Evolutionary conservation across 495 filamentous ascomycete species (phyloP), one percentile per base, ranked within the genome.

Genomic region (Xylaria intraflava): DNA sequence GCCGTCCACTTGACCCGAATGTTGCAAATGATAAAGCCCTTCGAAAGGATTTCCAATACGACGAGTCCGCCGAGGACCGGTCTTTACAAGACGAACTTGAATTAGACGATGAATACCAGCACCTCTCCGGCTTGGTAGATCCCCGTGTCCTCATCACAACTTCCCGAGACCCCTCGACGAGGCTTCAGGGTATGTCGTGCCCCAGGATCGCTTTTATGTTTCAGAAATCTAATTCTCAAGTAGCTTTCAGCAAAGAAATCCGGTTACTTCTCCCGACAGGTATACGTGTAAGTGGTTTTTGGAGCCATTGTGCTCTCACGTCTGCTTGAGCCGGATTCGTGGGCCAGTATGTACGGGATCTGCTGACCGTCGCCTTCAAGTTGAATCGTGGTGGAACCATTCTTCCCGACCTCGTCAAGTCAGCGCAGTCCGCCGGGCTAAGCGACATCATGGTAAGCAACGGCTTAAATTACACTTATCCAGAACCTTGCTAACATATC

Each of bases 21-120:
- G 90, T 97, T 56, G 93, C 90, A 46, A 86, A 96, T 62, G 94
- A 99, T 67, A 90, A 87, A 67, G 62, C 79, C 24, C 75, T 97
- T 10, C 86, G 92, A 3, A 81, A 87, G 59, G 89, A 96, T 66
- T 97, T 86, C 75, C 91, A 91, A 62, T 99, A 88, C 66, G 93
- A 99, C 63, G 91, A 95, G 66, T 86, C 87, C 5, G 68, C 80
- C 11, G 70, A 76, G 11, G 83, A 88, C 39, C 66, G 77, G 44
- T 79, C 73, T 30, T 61, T 65, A 16, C 82, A 89, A 39, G 86
- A 87, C 40, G 71, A 72, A 9, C 66, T 90, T 39, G 86, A 89
- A 57, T 73, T 99, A n/a, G 93, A 99, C 67, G 93, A 99, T 65
- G 93, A 99, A 77, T 96, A 95, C 67, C 80, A 85, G 12, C 81